A percentile compares a stretch with the other conserved stretches of the same genome.
These are phyloP conservation scores for Discostella stelligeroides DNA, from an alignment of 108 stramenopile genomes.

Conservation along the genomic window DNA sequence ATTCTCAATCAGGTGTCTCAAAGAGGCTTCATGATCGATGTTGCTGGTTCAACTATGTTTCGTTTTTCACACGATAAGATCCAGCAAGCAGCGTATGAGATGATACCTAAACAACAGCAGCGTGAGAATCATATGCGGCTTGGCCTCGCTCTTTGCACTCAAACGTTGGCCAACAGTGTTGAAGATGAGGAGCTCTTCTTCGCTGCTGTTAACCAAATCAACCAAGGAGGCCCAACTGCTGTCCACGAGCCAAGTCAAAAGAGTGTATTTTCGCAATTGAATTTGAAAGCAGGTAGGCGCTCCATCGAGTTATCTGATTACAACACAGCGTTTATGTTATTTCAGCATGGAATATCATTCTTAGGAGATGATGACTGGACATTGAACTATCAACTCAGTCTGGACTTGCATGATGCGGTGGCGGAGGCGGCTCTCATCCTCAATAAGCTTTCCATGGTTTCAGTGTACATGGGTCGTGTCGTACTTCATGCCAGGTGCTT, in stretches of 20 bases:
- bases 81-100: too few species aligned
- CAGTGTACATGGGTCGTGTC: background rate
- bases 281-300: conserved; percentile 31
- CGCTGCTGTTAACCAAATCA: too few species aligned
- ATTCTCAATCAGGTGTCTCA: background rate
- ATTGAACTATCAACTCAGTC: too few species aligned
- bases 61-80: conserved; percentile 39
- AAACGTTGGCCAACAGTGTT: background rate
- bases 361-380: too few species aligned
- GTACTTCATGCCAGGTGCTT: conserved; percentile 6
- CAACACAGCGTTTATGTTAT: conserved; percentile 10
- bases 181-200: too few species aligned
- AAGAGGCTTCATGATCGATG: too few species aligned
- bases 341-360: too few species aligned
- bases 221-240: too few species aligned
- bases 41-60: conserved; percentile 1
- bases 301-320: conserved; percentile 15
- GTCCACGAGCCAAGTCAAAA: too few species aligned
- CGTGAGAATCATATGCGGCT: too few species aligned
- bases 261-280: conserved; percentile 19
- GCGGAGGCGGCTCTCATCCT: conserved; percentile 22
- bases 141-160: conserved; percentile 23
- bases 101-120: conserved; percentile 17
- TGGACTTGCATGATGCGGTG: conserved; percentile 27
- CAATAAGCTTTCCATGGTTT: background rate